Evolutionary conservation across 768 basidiomycete species (phyloP).

Genomic region (Boletus sp.): DNA sequence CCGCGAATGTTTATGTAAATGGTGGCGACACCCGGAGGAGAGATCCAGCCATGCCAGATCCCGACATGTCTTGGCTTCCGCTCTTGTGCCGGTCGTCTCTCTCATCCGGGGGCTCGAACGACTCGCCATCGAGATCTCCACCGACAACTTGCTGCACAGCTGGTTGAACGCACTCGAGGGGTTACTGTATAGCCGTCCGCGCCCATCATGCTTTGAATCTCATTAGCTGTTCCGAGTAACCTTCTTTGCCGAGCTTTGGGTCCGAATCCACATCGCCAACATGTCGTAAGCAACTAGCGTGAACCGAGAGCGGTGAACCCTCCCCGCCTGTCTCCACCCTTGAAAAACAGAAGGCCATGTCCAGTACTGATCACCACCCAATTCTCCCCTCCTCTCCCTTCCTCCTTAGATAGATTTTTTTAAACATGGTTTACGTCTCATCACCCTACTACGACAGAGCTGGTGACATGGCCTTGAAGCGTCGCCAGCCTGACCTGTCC

Average conservation of each 20-base stretch:
- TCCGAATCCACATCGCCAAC: background rate
- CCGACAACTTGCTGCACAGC: background rate
- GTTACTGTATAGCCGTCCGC: background rate
- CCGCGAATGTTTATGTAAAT: constrained; percentile 1
- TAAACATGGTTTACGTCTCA: constrained; percentile 30
- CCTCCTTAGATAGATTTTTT: background rate
- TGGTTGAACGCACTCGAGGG: background rate
- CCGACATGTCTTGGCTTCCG: background rate
- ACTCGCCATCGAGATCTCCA: background rate
- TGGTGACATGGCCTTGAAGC: constrained; percentile 17
- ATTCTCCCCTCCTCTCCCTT: no score
- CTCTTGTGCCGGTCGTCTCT: background rate
- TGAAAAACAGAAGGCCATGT: constrained; percentile 8
- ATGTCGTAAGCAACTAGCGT: constrained; percentile 5
- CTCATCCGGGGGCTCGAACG: no score
- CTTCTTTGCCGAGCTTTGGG: background rate
- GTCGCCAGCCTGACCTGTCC: constrained; percentile 27
- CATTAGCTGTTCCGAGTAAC: background rate
- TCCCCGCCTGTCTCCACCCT: no score
- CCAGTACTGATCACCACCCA: background rate
- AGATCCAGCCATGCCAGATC: background rate
- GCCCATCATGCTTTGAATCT: background rate
- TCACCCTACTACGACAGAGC: constrained; percentile 11
- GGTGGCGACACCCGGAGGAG: background rate
- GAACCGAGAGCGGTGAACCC: constrained; percentile 5